phyloP scores from a whole-genome alignment of 2,329 filamentous ascomycete genomes.

The Ceratocystis huliohia region DNA sequence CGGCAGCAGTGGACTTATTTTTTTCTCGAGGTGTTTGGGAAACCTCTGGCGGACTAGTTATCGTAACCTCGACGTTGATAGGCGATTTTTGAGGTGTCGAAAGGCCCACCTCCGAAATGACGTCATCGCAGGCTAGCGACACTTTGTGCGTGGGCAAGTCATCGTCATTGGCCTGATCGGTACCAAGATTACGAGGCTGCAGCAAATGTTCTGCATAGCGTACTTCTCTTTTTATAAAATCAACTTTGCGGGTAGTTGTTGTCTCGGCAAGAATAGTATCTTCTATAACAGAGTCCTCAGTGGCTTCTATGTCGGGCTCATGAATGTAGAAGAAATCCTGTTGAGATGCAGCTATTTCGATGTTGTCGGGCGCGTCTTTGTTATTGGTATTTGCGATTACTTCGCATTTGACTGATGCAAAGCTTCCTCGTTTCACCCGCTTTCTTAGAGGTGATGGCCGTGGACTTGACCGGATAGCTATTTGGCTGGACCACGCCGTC shows the following conservation, averaged over 20 bases:
- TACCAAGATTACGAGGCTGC: neutral
- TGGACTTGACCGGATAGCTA: slow-evolving; percentile 17
- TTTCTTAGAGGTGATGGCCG: slow-evolving; percentile 2
- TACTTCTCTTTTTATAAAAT: neutral
- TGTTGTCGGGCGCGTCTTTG: neutral
- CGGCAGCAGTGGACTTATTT: neutral
- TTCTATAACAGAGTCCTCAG: slow-evolving; percentile 14
- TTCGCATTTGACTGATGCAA: neutral
- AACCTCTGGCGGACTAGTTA: slow-evolving; percentile 2
- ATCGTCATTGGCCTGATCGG: neutral
- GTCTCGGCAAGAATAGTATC: slow-evolving; percentile 11
- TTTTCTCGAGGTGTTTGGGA: neutral
- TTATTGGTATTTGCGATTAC: too few species aligned
- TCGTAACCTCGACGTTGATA: neutral
- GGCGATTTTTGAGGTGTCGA: slow-evolving; percentile 1
- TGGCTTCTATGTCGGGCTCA: neutral
- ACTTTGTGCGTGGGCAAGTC: neutral
- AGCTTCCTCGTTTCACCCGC: neutral
- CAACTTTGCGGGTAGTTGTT: neutral
- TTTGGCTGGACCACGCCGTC: slow-evolving; percentile 13
- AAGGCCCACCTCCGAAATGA: slow-evolving; percentile 1
- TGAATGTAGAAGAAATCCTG: neutral
- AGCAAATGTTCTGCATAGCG: neutral
- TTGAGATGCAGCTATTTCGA: slow-evolving; percentile 5
- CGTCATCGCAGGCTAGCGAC: neutral